Percentiles rank a stretch among this genome's conserved stretches.
These are phyloP conservation scores for Zizania palustris DNA, from an alignment of 202 grass and related monocot species.

Conservation along the genomic window DNA sequence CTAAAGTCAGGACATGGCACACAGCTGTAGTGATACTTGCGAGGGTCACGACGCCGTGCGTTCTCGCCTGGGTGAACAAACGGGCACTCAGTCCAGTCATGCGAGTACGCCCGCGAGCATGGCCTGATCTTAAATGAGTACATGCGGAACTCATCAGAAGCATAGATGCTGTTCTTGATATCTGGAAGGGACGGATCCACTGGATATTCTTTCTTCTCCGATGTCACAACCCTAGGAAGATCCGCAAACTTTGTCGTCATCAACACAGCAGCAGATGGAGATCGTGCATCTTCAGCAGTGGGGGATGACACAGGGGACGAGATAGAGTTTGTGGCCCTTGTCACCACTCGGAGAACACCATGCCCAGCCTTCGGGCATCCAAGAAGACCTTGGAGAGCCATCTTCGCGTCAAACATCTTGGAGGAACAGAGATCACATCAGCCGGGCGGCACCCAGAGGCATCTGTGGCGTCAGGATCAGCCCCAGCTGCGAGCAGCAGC, in stretches of 20 bases:
- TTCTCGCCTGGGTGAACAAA: conserved; percentile 96
- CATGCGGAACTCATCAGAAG: conserved; percentile 90
- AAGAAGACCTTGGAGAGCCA: conserved; percentile 72
- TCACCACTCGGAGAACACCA: conserved; percentile 52
- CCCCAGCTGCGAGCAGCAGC: conserved; percentile 69
- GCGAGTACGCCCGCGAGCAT: conserved; percentile 83
- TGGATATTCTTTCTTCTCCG: conserved; percentile 82
- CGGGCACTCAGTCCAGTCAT: conserved; percentile 96
- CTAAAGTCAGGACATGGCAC: conserved; percentile 90
- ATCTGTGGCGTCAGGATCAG: conserved; percentile 55
- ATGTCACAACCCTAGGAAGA: conserved; percentile 46
- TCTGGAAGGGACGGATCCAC: conserved; percentile 82
- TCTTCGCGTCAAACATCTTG: conserved; percentile 60
- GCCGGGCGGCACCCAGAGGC: conserved; percentile 52
- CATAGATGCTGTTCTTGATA: conserved; percentile 89
- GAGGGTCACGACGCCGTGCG: conserved; percentile 74
- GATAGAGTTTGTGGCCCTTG: conserved; percentile 48
- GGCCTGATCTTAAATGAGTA: conserved; percentile 94
- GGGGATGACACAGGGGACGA: conserved; percentile 66
- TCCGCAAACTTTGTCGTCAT: conserved; percentile 60
- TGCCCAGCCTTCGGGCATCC: conserved; percentile 53
- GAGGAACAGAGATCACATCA: conserved; percentile 71
- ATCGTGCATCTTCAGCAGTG: conserved; percentile 52
- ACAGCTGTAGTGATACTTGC: conserved; percentile 93
- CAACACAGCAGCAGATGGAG: conserved; percentile 59